Evolutionary conservation across 768 basidiomycete species (phyloP), one percentile per base, ranked within the genome.

Genomic region (Termitomyces sp.): DNA sequence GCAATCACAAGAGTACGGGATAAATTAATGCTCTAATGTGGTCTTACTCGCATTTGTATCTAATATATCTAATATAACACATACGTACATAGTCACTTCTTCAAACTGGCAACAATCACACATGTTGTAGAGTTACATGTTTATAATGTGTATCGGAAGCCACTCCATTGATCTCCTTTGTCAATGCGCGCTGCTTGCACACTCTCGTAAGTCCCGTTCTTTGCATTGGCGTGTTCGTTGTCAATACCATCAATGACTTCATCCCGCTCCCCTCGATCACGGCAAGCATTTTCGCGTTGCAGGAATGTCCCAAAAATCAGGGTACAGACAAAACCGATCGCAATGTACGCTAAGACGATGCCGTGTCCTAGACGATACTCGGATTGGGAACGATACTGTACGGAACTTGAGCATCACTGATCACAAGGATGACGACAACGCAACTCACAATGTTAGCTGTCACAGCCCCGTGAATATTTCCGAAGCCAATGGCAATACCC

Each of bases 161-260:
- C 85, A 63, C 86, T 89, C 87, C 86, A 89, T 51, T 75, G 67
- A 62, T 89, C 88, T 3, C 87, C 87, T 63, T 86, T 88, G 43
- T 79, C 78, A 23, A 68, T 72, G 59, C 77, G 78, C 17, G 86
- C 87, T 21, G 78, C 82, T 51, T 82, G 76, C n/a, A 81, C 70
- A 56, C 71, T 82, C 52, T 71, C 68, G 60, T 75, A 85, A 30
- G 62, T 70, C 3, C 86, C 86, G 62, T 87, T 87, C 45, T 70
- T 71, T 51, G 75, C 76, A 52, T 78, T 62, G 3, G 75, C 80
- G 17, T 58, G 57, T 58, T 73, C 72, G 59, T 78, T 76, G 33
- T 78, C 76, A 8, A 73, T 59, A 7, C 79, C 78, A 51, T 77
- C 72, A 56, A 87, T 83, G 37, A 86, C 69, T 62, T 88, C 87